A percentile compares a stretch with the other conserved stretches of the same genome.
Conservation (phyloP, 2,329 filamentous ascomycete species). For the Calonectria henricotiae region DNA sequence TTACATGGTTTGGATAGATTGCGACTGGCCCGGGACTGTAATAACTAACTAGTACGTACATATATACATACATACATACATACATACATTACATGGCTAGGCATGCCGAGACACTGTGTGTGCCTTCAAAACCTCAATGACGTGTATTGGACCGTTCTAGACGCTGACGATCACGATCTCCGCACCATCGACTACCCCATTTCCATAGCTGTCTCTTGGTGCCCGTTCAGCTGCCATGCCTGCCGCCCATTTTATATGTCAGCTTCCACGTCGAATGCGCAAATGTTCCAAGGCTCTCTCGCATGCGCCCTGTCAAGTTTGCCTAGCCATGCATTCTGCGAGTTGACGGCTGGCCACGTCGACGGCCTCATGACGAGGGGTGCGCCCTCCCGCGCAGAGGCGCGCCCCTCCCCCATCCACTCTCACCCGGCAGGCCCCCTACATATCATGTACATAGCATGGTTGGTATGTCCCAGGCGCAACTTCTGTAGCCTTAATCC, state of each 20-base stretch:
- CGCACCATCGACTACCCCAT: conserved; percentile 40
- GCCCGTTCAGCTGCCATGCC: conserved; percentile 25
- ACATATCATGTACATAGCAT: background rate
- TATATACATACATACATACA: background rate
- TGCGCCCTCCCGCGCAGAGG: conserved; percentile 23
- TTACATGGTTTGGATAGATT: background rate
- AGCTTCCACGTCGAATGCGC: conserved; percentile 15
- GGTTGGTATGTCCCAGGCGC: background rate
- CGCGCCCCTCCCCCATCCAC: background rate
- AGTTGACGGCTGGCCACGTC: conserved; percentile 35
- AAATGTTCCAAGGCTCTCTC: conserved; percentile 5
- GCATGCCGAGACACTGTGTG: conserved; percentile 33
- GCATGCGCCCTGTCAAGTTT: conserved; percentile 9
- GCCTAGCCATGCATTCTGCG: conserved; percentile 27
- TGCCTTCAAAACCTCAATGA: conserved; percentile 46
- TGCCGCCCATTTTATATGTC: conserved; percentile 28
- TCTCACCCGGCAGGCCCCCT: conserved; percentile 4
- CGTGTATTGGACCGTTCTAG: conserved; percentile 52
- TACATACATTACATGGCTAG: background rate
- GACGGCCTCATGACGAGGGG: conserved; percentile 34
- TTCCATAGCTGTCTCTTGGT: conserved; percentile 36
- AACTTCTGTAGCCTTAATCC: conserved; percentile 6
- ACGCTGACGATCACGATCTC: conserved; percentile 44
- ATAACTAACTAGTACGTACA: background rate
- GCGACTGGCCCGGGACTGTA: conserved; percentile 1